These are phyloP conservation scores for Capsicum baccatum DNA, from an alignment of 257 asterid genomes.

Conservation along the genomic window DNA sequence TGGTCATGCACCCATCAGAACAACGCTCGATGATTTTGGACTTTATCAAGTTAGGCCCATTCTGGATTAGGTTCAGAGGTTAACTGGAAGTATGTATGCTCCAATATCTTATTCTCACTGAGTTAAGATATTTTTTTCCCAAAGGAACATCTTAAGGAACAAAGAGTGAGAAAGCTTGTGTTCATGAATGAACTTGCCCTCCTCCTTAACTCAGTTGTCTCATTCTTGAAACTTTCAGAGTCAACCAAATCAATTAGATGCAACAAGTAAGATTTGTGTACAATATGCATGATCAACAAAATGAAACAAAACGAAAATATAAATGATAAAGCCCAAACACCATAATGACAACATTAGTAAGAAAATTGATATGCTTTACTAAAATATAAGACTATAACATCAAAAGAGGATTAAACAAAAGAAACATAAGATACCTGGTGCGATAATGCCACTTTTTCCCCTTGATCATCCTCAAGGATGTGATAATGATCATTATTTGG, in stretches of 20 bases:
- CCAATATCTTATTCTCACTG: neutral
- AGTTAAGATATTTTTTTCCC: no score
- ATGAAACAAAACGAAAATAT: neutral
- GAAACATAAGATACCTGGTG: conserved; percentile 59
- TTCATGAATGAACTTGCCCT: conserved; percentile 74
- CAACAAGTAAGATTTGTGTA: conserved; percentile 62
- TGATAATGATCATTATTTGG: no score
- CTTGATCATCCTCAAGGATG: conserved; percentile 31
- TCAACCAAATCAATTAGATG: conserved; percentile 90
- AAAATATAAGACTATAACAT: conserved; percentile 17
- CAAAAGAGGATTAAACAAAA: conserved; percentile 17
- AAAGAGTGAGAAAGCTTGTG: conserved; percentile 77
- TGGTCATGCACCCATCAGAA: neutral
- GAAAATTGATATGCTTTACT: neutral
- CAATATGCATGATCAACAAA: conserved; percentile 26
- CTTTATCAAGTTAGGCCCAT: neutral
- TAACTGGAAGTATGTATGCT: conserved; percentile 4
- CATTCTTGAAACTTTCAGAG: conserved; percentile 55
- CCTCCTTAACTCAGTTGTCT: no score
- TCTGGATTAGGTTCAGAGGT: neutral
- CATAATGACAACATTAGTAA: neutral
- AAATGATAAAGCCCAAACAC: neutral
- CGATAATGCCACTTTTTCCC: conserved; percentile 67
- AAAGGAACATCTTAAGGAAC: conserved; percentile 59
- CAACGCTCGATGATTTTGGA: neutral